Percentiles rank a stretch among this genome's conserved stretches.
Evolutionary conservation across 805 yeast species (phyloP).

Genomic region (Teunomyces kruisii): DNA sequence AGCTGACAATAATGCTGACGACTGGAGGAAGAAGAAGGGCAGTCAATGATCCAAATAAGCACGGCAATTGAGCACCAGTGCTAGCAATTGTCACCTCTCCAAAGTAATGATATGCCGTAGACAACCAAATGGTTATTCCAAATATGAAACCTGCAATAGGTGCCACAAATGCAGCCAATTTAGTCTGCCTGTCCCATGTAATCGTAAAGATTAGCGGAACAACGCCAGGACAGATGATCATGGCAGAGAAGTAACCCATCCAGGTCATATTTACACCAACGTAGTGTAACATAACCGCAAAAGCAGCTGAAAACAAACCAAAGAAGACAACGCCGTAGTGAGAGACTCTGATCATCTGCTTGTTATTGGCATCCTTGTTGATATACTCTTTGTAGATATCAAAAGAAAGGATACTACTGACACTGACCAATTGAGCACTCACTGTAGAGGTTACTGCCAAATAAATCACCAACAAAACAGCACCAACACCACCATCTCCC

Average conservation of each 20-base stretch:
- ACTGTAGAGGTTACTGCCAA: conserved; percentile 7
- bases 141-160: conserved; percentile 3
- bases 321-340: conserved; percentile 11
- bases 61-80: conserved; percentile 3
- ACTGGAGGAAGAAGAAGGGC: conserved; percentile 16
- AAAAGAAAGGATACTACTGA: conserved; percentile 3
- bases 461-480: conserved; percentile 7
- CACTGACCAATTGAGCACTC: conserved; percentile 7
- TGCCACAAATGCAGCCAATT: conserved; percentile 2
- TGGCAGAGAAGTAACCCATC: conserved; percentile 7
- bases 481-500: conserved; percentile 33
- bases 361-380: conserved; percentile 3
- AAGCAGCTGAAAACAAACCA: conserved; percentile 37
- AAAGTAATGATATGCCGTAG: conserved; percentile 2
- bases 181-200: conserved; percentile 6
- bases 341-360: conserved; percentile 6
- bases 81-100: conserved; percentile 2
- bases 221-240: conserved; percentile 6
- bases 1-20: conserved; percentile 24
- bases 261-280: conserved; percentile 27
- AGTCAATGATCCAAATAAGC: conserved; percentile 1
- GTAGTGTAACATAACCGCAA: conserved; percentile 31
- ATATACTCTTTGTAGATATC: conserved; percentile 7
- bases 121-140: conserved; percentile 3
- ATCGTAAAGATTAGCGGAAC: conserved; percentile 4